A percentile compares a stretch with the other conserved stretches of the same genome.
Conservation (phyloP, 139 green algal genomes). For the Tetradesmus obliquus region DNA sequence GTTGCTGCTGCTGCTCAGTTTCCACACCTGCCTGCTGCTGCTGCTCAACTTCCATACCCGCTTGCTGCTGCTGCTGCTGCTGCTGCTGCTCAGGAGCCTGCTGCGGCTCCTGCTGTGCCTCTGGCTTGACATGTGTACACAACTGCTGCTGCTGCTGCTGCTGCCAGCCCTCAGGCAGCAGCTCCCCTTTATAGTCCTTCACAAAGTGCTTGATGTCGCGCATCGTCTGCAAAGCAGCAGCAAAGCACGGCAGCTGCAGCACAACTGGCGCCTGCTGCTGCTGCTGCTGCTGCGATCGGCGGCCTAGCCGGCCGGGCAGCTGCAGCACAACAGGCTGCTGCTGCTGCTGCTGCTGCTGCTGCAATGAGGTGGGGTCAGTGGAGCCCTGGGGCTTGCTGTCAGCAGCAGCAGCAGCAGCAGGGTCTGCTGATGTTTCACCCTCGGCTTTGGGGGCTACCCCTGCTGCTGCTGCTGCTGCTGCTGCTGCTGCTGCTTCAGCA, state of each 20-base stretch:
- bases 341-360: background rate
- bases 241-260: conserved; percentile 49
- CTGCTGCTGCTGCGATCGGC: background rate
- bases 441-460: background rate
- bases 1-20: background rate
- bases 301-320: background rate
- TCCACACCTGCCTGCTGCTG: background rate
- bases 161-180: background rate
- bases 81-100: background rate
- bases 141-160: conserved; percentile 13
- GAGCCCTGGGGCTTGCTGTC: background rate
- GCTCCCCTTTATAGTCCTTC: conserved; percentile 76
- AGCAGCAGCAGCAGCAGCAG: conserved; percentile 21
- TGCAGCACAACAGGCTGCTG: background rate
- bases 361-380: background rate
- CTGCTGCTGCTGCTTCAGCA: conserved; percentile 20
- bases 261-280: background rate
- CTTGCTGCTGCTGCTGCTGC: background rate
- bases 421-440: background rate
- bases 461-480: conserved; percentile 12
- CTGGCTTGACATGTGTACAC: conserved; percentile 15
- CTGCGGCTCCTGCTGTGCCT: conserved; percentile 3
- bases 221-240: conserved; percentile 63
- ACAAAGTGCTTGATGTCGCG: conserved; percentile 91
- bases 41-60: background rate